A percentile compares a stretch with the other conserved stretches of the same genome.
Evolutionary conservation across 306 rosid species (phyloP).

Genomic region (Styphnolobium japonicum): DNA sequence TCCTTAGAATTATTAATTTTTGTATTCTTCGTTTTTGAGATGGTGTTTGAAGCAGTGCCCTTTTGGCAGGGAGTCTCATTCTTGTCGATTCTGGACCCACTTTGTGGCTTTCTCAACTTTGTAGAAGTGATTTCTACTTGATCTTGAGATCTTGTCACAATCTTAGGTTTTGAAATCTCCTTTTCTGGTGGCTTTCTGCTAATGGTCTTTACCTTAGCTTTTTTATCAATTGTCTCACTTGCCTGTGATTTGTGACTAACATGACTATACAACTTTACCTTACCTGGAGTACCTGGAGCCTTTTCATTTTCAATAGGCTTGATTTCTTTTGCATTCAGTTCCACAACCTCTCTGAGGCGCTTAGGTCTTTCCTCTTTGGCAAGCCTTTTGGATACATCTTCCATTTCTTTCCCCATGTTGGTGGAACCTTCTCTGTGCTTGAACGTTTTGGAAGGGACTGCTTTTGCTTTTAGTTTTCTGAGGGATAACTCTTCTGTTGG

Average conservation of each 20-base stretch:
- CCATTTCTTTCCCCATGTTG: conserved; percentile 35
- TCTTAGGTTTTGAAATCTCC: conserved; percentile 38
- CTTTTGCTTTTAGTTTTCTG: conserved; percentile 40
- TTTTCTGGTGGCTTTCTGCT: conserved; percentile 43
- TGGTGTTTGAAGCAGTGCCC: conserved; percentile 29
- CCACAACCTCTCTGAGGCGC: conserved; percentile 29
- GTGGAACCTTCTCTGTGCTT: conserved; percentile 39
- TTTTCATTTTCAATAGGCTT: conserved; percentile 46
- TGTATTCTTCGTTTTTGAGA: conserved; percentile 29
- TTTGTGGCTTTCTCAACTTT: conserved; percentile 50
- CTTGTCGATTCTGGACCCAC: conserved; percentile 35
- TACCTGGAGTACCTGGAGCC: conserved; percentile 34
- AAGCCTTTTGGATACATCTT: conserved; percentile 38
- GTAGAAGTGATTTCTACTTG: conserved; percentile 42
- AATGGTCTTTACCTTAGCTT: conserved; percentile 31
- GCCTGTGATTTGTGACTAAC: conserved; percentile 37
- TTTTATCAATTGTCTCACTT: conserved; percentile 47
- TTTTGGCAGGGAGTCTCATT: conserved; percentile 35
- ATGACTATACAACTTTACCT: conserved; percentile 39
- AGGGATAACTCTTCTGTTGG: conserved; percentile 37
- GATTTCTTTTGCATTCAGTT: conserved; percentile 40
- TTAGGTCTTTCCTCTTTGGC: conserved; percentile 39
- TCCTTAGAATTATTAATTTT: conserved; percentile 24
- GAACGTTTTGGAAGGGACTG: conserved; percentile 32
- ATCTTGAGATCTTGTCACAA: conserved; percentile 49